Base-by-base conservation (phyloP, 495 filamentous ascomycete genomes). In the Aspergillus sclerotioniger region DNA sequence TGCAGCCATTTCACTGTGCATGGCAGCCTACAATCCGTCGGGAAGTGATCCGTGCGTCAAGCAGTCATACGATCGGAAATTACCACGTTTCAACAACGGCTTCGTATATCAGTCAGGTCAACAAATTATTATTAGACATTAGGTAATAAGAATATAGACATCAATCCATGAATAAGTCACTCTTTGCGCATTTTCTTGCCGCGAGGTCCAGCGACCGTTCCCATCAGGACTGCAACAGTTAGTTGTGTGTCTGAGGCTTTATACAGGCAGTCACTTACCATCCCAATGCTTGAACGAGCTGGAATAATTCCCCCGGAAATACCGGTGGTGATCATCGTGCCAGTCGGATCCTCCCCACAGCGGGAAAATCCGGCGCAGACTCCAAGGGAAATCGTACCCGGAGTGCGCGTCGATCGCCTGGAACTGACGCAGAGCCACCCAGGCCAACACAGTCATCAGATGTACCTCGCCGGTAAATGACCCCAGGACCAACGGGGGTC, bases 271-370 rank as follows among this genome's bases (percentile, higher is more conserved):
- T 31, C 15, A 62, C 63, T 60, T 41, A 66, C 63, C 46, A 76
- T 98, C 94, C 94, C 95, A 98, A 91, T 94, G 96, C 68, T 91
- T 83, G 84, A 98, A 98, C 74, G 90, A 95, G 67, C 91, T 96
- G 37, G 93, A 82, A 72, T 96, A 98, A 79, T 98, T 98, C 54
- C 94, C 94, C 67, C 97, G 88, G 80, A 98, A 98, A 60, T 87
- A 84, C 78, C 97, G 92, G 74, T 98, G 94, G 74, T 98, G 94
- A 37, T 90, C 78, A 69, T 98, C 94, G 73, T 98, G 94, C 78
- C 96, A 92, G 59, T 96, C 87, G 17, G 94, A 92, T 60, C 94
- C 94, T 57, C 92, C 94, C 95, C 95, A 98, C 82, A 98, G 95
- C 15, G 94, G 94, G n/a, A 98, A 71, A 78, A 98, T 87, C 71